Conservation (phyloP, 441 rosid genomes). For the Pelargonium myrrhifolium region DNA sequence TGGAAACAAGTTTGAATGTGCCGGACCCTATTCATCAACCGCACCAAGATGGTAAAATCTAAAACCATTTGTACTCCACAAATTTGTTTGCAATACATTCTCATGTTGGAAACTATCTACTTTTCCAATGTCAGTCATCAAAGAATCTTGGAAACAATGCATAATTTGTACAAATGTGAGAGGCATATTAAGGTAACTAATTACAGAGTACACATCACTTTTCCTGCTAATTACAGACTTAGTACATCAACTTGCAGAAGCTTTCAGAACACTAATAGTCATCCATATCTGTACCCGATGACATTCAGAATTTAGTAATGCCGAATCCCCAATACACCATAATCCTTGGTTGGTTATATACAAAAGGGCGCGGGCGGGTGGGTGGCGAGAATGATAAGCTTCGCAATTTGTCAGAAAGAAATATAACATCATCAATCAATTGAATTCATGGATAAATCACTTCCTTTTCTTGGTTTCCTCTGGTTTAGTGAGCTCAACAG, state of each 20-base stretch:
- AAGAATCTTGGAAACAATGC: too few species aligned
- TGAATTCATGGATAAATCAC: conserved; percentile 16
- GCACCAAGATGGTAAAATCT: too few species aligned
- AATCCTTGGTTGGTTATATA: background rate
- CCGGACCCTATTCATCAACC: too few species aligned
- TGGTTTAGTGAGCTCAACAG: conserved; percentile 55
- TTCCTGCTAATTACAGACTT: background rate
- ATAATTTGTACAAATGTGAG: too few species aligned
- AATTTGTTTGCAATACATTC: too few species aligned
- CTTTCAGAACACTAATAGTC: background rate
- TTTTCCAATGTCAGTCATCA: too few species aligned
- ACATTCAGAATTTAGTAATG: background rate
- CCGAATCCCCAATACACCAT: background rate
- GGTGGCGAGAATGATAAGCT: background rate
- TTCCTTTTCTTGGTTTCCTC: conserved; percentile 69
- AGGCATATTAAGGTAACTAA: too few species aligned
- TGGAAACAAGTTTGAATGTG: too few species aligned
- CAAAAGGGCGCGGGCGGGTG: background rate
- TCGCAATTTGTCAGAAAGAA: background rate
- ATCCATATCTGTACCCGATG: background rate
- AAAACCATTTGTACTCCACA: too few species aligned
- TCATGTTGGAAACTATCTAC: too few species aligned
- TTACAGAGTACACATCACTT: too few species aligned
- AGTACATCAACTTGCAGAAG: background rate
- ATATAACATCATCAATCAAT: too few species aligned